Evolutionary conservation across 2,329 filamentous ascomycete species (phyloP), one percentile per base, ranked within the genome.

Genomic region (Aaosphaeria arxii): DNA sequence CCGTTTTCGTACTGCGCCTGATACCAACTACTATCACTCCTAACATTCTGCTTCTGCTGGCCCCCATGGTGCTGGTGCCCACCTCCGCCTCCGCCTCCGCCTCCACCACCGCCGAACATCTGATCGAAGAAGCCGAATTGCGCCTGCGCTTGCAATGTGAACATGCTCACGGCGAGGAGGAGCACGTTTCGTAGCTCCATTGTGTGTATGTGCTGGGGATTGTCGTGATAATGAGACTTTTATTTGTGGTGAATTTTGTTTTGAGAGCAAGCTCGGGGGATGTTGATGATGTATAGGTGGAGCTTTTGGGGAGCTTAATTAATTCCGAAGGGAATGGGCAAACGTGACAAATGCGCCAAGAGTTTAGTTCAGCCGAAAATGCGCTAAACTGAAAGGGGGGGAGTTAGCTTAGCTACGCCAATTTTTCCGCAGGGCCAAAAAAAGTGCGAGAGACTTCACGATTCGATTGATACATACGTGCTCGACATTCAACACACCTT

Each of bases 101-200:
- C 80, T 72, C 56, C 83, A 80, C 48, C 82, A 77, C 78, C 77
- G 59, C 84, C 81, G 70, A 99, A 97, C 89, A 97, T 96, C 63
- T 97, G 90, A 70, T 96, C 91, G 74, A 97, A 99, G 81, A 99
- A 96, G 67, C 89, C 87, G 71, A 97, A 97, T 73, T 97, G 92
- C 7, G 89, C 89, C 48, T 80, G 75, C 4, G 79, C 84, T 52
- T 82, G 73, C 50, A 89, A 65, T 30, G 90, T 70, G 43, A 88
- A 74, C 11, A 90, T 67, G 36, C 61, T 49, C 3, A 66, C 51
- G 9, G 70, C 47, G 7, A 71, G 41, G 30, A 70, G 40, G 32
- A 74, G 45, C 31, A 70, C 40, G 28, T 57, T 55, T 31, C 61
- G 49, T 54, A 69, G 53, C n/a, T 66, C 51, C 71, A 74, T 67